phyloP scores from a whole-genome alignment of 371 early-diverging fungal species.

The Lichtheimia corymbifera region DNA sequence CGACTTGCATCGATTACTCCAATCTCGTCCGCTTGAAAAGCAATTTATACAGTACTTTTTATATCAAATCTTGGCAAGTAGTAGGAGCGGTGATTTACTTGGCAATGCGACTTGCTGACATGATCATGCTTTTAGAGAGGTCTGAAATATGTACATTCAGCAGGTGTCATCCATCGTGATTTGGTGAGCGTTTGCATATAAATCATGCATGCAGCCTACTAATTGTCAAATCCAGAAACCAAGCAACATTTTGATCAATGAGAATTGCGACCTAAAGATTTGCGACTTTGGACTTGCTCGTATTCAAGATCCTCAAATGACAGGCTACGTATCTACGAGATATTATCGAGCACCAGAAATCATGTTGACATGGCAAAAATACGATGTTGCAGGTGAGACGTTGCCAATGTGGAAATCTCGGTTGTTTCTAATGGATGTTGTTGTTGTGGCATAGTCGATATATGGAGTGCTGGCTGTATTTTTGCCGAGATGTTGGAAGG shows the following conservation, averaged over 20 bases:
- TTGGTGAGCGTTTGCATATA: slow-evolving; percentile 53
- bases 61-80: slow-evolving; percentile 85
- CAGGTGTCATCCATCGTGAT: slow-evolving; percentile 94
- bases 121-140: slow-evolving; percentile 59
- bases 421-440: too few species aligned
- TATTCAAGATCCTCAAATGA: slow-evolving; percentile 90
- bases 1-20: slow-evolving; percentile 88
- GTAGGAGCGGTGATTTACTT: not conserved
- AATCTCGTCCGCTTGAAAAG: slow-evolving; percentile 85
- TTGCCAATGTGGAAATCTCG: not conserved
- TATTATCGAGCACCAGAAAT: slow-evolving; percentile 99
- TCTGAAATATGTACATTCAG: slow-evolving; percentile 91
- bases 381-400: slow-evolving; percentile 84
- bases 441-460: slow-evolving; percentile 94
- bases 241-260: slow-evolving; percentile 92
- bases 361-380: slow-evolving; percentile 98
- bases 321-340: slow-evolving; percentile 97
- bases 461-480: slow-evolving; percentile 99
- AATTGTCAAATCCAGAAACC: slow-evolving; percentile 70
- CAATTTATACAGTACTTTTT: slow-evolving; percentile 95
- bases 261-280: slow-evolving; percentile 96
- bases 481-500: slow-evolving; percentile 97
- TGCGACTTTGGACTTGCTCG: slow-evolving; percentile 97
- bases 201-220: too few species aligned
- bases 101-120: not conserved